Conservation (phyloP, 805 yeast genomes). For the Kluyveromyces siamensis region DNA sequence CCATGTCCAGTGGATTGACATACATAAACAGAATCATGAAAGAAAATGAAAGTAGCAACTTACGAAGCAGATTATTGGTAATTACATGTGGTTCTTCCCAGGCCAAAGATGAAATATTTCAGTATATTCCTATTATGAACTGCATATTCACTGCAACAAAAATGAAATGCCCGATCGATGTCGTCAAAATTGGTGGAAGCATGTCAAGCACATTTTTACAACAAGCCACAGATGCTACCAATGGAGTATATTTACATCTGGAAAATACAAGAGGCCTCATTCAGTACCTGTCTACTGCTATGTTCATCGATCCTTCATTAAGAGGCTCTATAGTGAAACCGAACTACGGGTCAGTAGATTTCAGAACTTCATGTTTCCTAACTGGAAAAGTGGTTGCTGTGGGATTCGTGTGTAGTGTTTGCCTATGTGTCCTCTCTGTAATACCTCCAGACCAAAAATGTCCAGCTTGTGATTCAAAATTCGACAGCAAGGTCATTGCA, state of each 20-base stretch:
- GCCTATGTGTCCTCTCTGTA: slow-evolving; percentile 66
- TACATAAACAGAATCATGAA: slow-evolving; percentile 62
- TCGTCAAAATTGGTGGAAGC: slow-evolving; percentile 55
- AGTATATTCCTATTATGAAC: slow-evolving; percentile 91
- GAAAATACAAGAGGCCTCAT: slow-evolving; percentile 66
- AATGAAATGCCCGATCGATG: slow-evolving; percentile 81
- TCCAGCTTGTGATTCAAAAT: slow-evolving; percentile 78
- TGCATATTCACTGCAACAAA: slow-evolving; percentile 94
- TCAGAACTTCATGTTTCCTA: slow-evolving; percentile 87
- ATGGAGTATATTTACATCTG: slow-evolving; percentile 73
- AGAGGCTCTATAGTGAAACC: slow-evolving; percentile 74
- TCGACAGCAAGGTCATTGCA: slow-evolving; percentile 54
- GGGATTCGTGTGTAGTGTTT: slow-evolving; percentile 92
- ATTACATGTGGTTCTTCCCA: slow-evolving; percentile 41
- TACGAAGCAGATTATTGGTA: slow-evolving; percentile 59
- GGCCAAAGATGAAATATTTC: slow-evolving; percentile 65
- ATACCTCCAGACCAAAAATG: slow-evolving; percentile 63
- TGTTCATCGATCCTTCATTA: slow-evolving; percentile 77
- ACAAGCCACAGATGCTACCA: slow-evolving; percentile 92
- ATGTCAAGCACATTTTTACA: slow-evolving; percentile 73
- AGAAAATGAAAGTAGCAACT: slow-evolving; percentile 32
- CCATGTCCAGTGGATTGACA: slow-evolving; percentile 72
- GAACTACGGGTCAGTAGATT: slow-evolving; percentile 78
- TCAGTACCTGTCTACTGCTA: slow-evolving; percentile 74
- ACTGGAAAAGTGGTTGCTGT: slow-evolving; percentile 87